Evolutionary conservation across 345 rosid species (phyloP).

Genomic region (Excoecaria agallocha): DNA sequence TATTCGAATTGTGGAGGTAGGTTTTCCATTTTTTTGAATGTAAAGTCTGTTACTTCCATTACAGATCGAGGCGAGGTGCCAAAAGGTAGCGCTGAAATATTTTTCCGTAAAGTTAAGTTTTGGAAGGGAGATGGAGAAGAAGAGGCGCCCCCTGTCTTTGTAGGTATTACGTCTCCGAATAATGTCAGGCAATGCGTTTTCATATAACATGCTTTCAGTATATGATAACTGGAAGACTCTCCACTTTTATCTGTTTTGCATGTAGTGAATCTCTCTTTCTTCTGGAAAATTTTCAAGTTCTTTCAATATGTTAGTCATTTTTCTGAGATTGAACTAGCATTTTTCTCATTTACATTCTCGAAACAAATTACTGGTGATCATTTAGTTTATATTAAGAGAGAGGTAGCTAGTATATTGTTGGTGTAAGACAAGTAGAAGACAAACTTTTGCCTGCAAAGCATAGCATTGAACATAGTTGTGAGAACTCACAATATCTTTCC

Average conservation of each 20-base stretch:
- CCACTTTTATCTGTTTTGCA: background rate
- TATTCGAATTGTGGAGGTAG: background rate
- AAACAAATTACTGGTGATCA: background rate
- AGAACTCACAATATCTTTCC: background rate
- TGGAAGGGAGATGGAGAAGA: conserved; percentile 96
- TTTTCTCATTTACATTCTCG: background rate
- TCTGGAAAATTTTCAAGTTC: background rate
- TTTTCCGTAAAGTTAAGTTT: conserved; percentile 95
- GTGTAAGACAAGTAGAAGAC: background rate
- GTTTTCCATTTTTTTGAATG: background rate
- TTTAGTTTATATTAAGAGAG: background rate
- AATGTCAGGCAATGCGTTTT: conserved; percentile 9
- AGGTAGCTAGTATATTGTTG: background rate
- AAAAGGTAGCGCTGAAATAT: conserved; percentile 89
- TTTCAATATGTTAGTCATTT: background rate
- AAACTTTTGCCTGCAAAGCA: background rate
- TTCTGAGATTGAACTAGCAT: background rate
- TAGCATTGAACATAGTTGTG: background rate
- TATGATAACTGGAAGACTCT: background rate
- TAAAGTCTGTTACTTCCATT: background rate
- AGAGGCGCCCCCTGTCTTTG: conserved; percentile 99
- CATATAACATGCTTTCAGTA: background rate
- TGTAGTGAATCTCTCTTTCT: background rate
- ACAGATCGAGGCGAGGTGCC: conserved; percentile 89
- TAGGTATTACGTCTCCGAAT: conserved; percentile 58